Evolutionary conservation across 2,329 filamentous ascomycete genomes (phyloP).

Genomic region (Mycocentrospora acerina): DNA sequence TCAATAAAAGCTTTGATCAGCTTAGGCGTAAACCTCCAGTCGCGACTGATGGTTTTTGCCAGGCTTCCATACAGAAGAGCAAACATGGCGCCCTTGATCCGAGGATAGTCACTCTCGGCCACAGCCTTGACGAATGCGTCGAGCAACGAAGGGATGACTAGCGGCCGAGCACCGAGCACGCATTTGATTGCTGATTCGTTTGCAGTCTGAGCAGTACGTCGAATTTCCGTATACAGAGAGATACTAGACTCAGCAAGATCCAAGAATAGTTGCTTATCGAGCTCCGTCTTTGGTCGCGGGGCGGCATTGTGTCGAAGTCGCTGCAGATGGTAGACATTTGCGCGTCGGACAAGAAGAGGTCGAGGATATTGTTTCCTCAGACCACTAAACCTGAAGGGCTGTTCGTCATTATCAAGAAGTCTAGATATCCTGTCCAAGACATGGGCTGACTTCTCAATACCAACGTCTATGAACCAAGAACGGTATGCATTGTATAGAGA

Average conservation of each 20-base stretch:
- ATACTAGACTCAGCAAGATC: slow-evolving; percentile 89
- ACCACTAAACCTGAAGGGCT: slow-evolving; percentile 92
- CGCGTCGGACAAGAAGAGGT: slow-evolving; percentile 86
- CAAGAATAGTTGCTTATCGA: slow-evolving; percentile 81
- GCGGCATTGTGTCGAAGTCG: slow-evolving; percentile 92
- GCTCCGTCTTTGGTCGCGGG: slow-evolving; percentile 81
- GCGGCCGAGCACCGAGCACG: slow-evolving; percentile 79
- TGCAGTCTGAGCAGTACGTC: slow-evolving; percentile 88
- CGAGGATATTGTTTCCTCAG: slow-evolving; percentile 90
- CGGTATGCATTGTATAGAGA: slow-evolving; percentile 88
- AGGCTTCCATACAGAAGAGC: slow-evolving; percentile 86
- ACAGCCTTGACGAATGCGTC: slow-evolving; percentile 76
- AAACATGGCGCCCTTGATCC: slow-evolving; percentile 94
- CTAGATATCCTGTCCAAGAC: slow-evolving; percentile 84
- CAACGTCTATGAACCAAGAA: slow-evolving; percentile 97
- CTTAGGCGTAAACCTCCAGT: slow-evolving; percentile 94
- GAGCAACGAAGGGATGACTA: slow-evolving; percentile 88
- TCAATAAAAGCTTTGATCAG: slow-evolving; percentile 87
- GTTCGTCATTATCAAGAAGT: slow-evolving; percentile 81
- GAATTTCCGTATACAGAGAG: slow-evolving; percentile 91
- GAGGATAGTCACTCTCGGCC: slow-evolving; percentile 76
- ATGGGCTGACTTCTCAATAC: slow-evolving; percentile 92
- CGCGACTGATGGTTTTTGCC: slow-evolving; percentile 80
- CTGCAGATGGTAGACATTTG: slow-evolving; percentile 91
- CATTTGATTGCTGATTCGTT: slow-evolving; percentile 92